Percentiles rank a stretch among this genome's conserved stretches.
These are phyloP conservation scores for Fusarium ambrosium DNA, from an alignment of 2,329 filamentous ascomycete genomes.

Conservation along the genomic window DNA sequence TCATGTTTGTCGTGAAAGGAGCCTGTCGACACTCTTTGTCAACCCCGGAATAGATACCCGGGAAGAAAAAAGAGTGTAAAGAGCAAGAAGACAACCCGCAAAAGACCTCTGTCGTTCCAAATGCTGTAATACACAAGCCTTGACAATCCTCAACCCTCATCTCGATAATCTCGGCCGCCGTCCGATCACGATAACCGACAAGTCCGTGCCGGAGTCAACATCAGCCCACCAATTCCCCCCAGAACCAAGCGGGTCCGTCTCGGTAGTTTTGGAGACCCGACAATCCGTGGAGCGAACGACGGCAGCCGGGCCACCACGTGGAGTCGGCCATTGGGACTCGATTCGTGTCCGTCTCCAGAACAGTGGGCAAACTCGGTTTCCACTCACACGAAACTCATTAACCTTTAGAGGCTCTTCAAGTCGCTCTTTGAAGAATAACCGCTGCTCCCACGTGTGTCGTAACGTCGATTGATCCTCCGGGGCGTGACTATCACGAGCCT, in stretches of 20 bases:
- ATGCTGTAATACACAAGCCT: background rate
- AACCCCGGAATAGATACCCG: background rate
- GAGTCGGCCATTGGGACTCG: conserved; percentile 41
- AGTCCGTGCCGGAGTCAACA: background rate
- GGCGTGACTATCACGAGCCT: conserved; percentile 5
- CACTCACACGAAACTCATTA: conserved; percentile 2
- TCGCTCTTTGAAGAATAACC: conserved; percentile 6
- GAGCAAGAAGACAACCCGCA: background rate
- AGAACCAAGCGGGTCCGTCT: conserved; percentile 4
- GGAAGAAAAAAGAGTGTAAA: background rate
- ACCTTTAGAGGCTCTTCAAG: background rate
- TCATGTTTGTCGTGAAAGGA: too few species aligned
- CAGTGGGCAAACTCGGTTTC: background rate
- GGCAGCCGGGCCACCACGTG: conserved; percentile 37
- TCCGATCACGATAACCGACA: conserved; percentile 6
- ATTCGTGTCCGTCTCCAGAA: conserved; percentile 21
- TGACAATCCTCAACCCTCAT: background rate
- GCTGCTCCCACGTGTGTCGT: conserved; percentile 28
- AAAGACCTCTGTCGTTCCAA: background rate
- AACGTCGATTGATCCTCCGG: conserved; percentile 1
- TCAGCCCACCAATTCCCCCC: background rate
- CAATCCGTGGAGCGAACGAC: conserved; percentile 29
- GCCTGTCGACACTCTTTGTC: background rate
- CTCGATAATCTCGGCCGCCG: background rate
- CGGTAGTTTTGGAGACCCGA: conserved; percentile 9